Base-by-base conservation (phyloP, 768 basidiomycete species). In the Neoboletus subvelutipes region DNA sequence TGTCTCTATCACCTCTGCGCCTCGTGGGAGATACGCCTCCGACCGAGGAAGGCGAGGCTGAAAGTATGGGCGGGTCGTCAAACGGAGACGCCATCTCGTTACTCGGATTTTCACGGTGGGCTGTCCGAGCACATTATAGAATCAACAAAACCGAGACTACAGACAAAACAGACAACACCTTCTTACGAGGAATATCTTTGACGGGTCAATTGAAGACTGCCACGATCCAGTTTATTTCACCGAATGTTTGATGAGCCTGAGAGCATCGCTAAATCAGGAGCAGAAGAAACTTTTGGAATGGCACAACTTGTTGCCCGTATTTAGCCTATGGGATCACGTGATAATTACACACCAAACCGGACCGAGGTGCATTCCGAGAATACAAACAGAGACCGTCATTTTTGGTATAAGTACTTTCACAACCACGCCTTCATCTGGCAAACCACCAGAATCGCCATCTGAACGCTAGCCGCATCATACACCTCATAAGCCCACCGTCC, bases 401-500 rank as follows among this genome's bases (percentile, higher is more conserved):
- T 11, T 34, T 34, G 12, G 2, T 9, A 34, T 12, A 4, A 10
- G 18, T 5, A n/a, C n/a, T n/a, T n/a, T n/a, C n/a, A 42, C 28
- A 56, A 34, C 62, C 57, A 61, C 28, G 11, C 24, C 40, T 15
- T 46, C 31, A 49, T 24, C 41, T 65, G 55, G 8, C 11, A 56
- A n/a, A 50, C 13, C 36, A 56, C 13, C 46, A 69, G 2, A 24
- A 68, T 20, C 12, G 41, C 54, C 39, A 68, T 52, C 49, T 64
- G 55, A 37, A 81, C 64, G 60, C 82, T 83, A 0, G 82, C 81
- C 34, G 72, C 78, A 51, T 90, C 85, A 65, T 88, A 88, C 40
- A 91, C 80, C 48, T 78, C 65, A 65, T 89, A 90, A 3, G 85
- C 81, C 62, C 74, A 77, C 28, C 85, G 76, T n/a, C 88, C 81